Conservation (phyloP, 805 yeast species). For the Candida maltosa region DNA sequence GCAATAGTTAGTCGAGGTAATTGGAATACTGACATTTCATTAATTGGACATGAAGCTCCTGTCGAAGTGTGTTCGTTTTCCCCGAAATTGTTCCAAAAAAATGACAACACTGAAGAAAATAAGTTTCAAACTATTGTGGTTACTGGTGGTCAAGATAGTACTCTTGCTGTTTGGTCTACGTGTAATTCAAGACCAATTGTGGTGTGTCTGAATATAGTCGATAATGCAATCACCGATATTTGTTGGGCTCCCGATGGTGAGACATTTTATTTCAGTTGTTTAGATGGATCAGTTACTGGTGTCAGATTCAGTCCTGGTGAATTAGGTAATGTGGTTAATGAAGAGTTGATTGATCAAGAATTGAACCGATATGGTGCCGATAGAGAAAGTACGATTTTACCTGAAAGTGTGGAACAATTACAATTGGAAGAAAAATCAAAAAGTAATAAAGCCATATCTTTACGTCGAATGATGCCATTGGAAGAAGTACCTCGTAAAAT, state of each 20-base stretch:
- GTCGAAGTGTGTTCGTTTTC: conserved; percentile 78
- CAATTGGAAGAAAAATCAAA: conserved; percentile 63
- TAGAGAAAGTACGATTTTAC: conserved; percentile 77
- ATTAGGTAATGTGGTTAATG: conserved; percentile 73
- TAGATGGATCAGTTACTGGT: conserved; percentile 79
- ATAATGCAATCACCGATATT: conserved; percentile 81
- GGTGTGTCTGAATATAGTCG: conserved; percentile 72
- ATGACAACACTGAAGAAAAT: conserved; percentile 19
- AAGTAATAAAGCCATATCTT: conserved; percentile 5
- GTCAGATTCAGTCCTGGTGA: conserved; percentile 62
- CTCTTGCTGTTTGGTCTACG: conserved; percentile 87
- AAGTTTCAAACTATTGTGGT: conserved; percentile 73
- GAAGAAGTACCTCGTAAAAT: conserved; percentile 14
- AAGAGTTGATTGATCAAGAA: conserved; percentile 59
- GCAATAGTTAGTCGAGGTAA: conserved; percentile 72
- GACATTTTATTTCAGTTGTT: conserved; percentile 67
- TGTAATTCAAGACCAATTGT: conserved; percentile 70
- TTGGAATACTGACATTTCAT: conserved; percentile 73
- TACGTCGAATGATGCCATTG: conserved; percentile 8
- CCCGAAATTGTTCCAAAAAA: conserved; percentile 58
- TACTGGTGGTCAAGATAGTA: conserved; percentile 92
- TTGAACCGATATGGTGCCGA: conserved; percentile 85
- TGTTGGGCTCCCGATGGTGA: conserved; percentile 86
- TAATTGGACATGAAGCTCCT: conserved; percentile 83
- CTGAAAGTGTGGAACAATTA: conserved; percentile 82